phyloP scores from a whole-genome alignment of 192 early-diverging fungal genomes.

The Phlyctochytrium planicorne region DNA sequence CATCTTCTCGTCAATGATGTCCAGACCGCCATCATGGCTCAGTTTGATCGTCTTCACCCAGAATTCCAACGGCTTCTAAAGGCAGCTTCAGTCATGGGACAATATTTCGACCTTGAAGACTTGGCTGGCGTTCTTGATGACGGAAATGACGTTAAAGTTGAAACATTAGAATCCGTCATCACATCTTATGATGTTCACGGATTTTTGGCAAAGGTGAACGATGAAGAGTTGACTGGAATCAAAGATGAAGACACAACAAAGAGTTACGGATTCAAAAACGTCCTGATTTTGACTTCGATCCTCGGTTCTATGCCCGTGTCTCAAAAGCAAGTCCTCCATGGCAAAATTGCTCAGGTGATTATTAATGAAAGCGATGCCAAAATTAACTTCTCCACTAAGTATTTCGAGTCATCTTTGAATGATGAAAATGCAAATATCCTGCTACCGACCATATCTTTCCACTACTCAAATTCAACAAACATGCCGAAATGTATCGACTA shows the following conservation, averaged over 20 bases:
- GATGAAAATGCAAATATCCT: not conserved
- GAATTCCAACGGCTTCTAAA: not conserved
- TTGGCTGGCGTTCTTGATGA: not conserved
- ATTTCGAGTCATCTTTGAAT: not conserved
- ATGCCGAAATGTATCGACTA: slow-evolving; percentile 1
- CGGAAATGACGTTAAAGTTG: not conserved
- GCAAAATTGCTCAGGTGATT: not conserved
- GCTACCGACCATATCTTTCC: not conserved
- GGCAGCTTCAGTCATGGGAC: slow-evolving; percentile 2
- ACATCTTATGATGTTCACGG: not conserved
- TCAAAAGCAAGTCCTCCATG: not conserved
- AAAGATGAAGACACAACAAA: not conserved
- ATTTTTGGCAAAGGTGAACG: not conserved
- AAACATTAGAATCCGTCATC: not conserved
- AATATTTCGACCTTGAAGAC: slow-evolving; percentile 5
- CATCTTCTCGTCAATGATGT: not conserved
- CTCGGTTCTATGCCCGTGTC: not conserved
- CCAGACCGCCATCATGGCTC: not conserved
- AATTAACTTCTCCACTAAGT: not conserved
- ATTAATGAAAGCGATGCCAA: not conserved
- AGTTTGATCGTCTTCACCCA: not conserved
- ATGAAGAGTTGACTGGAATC: not conserved
- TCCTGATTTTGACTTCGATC: not conserved
- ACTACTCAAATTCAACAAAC: not conserved
- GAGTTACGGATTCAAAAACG: slow-evolving; percentile 1